Evolutionary conservation across 805 yeast species (phyloP), one percentile per base, ranked within the genome.

Genomic region (Middelhovenomyces tepae): DNA sequence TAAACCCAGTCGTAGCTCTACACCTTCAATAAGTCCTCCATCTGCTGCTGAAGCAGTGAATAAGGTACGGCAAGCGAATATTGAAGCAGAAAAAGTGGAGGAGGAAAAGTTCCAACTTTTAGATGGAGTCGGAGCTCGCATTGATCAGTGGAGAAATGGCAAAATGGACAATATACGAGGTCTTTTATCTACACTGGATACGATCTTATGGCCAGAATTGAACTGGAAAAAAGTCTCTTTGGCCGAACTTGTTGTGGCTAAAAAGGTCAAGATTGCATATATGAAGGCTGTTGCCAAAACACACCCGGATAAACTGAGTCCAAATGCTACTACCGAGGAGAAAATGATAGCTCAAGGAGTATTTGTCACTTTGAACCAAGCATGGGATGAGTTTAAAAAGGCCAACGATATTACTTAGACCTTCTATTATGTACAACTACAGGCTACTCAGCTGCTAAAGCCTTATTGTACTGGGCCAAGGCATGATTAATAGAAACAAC

Each of bases 331-430:
- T 5, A 62, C 75, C 4, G 93, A 85, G 47, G 72, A 73, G 36
- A 78, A 79, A 51, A 71, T 89, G 78, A 66, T 89, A 28, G 91
- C 96, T 10, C 89, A 87, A 46, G 75, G 75, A 16, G 89, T 89
- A 0, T 91, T 91, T 51, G 80, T 86, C 24, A 67, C 76, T 0
- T 62, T 91, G 40, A 89, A 86, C 55, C 71, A 75, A 45, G 86
- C 96, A 2, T 91, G 99, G 97, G 96, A 84, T 45, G 59, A 55
- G 14, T 86, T 85, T 54, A 81, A 78, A 48, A 59, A 53, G 25
- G 70, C 70, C 36, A 80, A 81, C 50, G 62, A 60, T 18, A 53
- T 73, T 28, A 56, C 38, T 6, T 44, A 28, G 15, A 23, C 19
- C 19, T 10, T 25, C 16, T n/a, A n/a, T n/a, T n/a, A n/a, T n/a